These are phyloP conservation scores for Solioccasus polychromus DNA, from an alignment of 768 basidiomycete species.

Conservation along the genomic window DNA sequence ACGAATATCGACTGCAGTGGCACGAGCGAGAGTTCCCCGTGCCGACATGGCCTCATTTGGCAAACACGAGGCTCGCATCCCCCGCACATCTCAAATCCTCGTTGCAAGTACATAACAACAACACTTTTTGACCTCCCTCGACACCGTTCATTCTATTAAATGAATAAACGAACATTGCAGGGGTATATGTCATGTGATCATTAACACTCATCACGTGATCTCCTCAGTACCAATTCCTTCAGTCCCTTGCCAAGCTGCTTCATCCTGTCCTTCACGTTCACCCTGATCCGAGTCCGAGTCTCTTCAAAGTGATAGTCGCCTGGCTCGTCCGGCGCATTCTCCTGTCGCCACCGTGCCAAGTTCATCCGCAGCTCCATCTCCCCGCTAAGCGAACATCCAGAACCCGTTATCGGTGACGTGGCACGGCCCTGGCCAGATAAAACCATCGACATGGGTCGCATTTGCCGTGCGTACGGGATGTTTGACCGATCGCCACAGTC, in stretches of 20 bases:
- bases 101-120: too few relatives aligned
- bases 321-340: slow-evolving; percentile 29
- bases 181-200: slow-evolving; percentile 12
- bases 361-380: slow-evolving; percentile 60
- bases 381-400: slow-evolving; percentile 57
- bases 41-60: too few relatives aligned
- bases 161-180: slow-evolving; percentile 6
- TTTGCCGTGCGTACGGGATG: slow-evolving; percentile 15
- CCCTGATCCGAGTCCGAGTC: slow-evolving; percentile 19
- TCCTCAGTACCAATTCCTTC: slow-evolving; percentile 31
- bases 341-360: slow-evolving; percentile 38
- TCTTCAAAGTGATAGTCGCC: slow-evolving; percentile 32
- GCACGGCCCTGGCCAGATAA: slow-evolving; percentile 17
- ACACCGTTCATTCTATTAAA: too few relatives aligned
- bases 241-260: slow-evolving; percentile 30
- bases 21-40: too few relatives aligned
- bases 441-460: slow-evolving; percentile 31
- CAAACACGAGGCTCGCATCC: slow-evolving; percentile 11
- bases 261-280: slow-evolving; percentile 25
- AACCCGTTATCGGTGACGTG: slow-evolving; percentile 14
- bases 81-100: neutral
- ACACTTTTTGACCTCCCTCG: too few relatives aligned
- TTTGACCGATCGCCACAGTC: slow-evolving; percentile 24
- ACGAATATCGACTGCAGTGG: neutral
- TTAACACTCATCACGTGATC: slow-evolving; percentile 12